A percentile compares a stretch with the other conserved stretches of the same genome.
Evolutionary conservation across 1,139 yeast genomes (phyloP).

Genomic region (Debaryomycetaceae sp.): DNA sequence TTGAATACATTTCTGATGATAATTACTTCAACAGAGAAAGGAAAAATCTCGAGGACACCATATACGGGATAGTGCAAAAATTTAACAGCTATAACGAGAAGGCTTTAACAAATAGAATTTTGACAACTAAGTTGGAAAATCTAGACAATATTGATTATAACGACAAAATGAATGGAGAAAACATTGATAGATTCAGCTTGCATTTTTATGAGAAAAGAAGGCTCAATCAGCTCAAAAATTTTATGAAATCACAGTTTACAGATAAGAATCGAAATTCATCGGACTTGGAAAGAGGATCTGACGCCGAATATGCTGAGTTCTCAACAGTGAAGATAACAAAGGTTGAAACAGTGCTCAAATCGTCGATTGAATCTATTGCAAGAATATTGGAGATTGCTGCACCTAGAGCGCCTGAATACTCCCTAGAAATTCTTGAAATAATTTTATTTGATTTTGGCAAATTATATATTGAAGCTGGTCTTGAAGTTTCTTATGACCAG

Average conservation of each 20-base stretch:
- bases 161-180: conserved; percentile 12
- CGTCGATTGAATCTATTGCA: conserved; percentile 77
- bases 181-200: conserved; percentile 28
- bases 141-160: conserved; percentile 28
- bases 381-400: conserved; percentile 76
- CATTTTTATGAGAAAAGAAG: conserved; percentile 40
- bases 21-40: conserved; percentile 73
- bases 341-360: conserved; percentile 64
- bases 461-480: conserved; percentile 68
- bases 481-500: conserved; percentile 63
- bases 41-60: conserved; percentile 62
- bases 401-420: conserved; percentile 56
- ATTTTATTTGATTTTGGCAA: conserved; percentile 69
- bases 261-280: conserved; percentile 23
- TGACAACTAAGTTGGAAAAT: conserved; percentile 42
- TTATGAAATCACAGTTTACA: conserved; percentile 35
- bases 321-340: conserved; percentile 38
- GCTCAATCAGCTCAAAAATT: conserved; percentile 38
- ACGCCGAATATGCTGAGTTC: conserved; percentile 24
- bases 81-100: conserved; percentile 53
- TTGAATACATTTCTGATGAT: conserved; percentile 65
- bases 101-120: conserved; percentile 44
- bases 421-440: conserved; percentile 65
- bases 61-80: conserved; percentile 47
- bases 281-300: conserved; percentile 16